Percentiles rank a stretch among this genome's conserved stretches.
Evolutionary conservation across 2,329 filamentous ascomycete species (phyloP).

Genomic region (Pseudogymnoascus sp.): DNA sequence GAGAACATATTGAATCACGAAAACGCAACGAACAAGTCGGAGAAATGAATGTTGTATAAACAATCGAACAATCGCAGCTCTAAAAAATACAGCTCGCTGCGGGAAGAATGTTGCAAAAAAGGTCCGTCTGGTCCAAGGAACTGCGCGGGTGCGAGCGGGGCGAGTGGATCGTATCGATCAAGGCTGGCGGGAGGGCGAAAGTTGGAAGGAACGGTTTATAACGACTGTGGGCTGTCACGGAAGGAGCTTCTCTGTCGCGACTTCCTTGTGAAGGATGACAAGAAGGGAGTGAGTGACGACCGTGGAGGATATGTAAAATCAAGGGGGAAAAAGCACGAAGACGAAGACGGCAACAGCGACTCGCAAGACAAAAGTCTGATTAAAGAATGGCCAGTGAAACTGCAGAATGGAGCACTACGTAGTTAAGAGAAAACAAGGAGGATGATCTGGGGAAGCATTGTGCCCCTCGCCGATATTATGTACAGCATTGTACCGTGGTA

Average conservation of each 20-base stretch:
- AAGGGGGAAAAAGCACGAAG: background rate
- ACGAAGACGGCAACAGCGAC: background rate
- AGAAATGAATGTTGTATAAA: background rate
- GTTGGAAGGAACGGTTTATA: background rate
- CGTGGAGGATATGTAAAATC: background rate
- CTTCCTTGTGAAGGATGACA: background rate
- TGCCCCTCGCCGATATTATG: background rate
- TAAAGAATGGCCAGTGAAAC: background rate
- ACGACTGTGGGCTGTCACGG: background rate
- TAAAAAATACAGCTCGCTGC: background rate
- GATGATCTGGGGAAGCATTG: background rate
- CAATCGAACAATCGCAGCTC: background rate
- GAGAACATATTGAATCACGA: constrained; percentile 20
- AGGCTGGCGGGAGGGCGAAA: background rate
- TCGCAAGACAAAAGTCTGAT: background rate
- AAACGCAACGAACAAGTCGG: background rate
- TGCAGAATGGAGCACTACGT: background rate
- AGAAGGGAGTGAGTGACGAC: background rate
- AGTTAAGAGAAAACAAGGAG: constrained; percentile 3
- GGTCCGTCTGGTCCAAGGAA: background rate
- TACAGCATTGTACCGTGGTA: background rate
- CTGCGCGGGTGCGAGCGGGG: background rate
- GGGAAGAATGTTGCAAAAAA: background rate
- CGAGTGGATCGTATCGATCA: background rate
- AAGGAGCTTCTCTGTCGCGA: background rate